Evolutionary conservation across 192 early-diverging fungal species (phyloP), one percentile per base, ranked within the genome.

Genomic region (Globomyces pollinis-pini): DNA sequence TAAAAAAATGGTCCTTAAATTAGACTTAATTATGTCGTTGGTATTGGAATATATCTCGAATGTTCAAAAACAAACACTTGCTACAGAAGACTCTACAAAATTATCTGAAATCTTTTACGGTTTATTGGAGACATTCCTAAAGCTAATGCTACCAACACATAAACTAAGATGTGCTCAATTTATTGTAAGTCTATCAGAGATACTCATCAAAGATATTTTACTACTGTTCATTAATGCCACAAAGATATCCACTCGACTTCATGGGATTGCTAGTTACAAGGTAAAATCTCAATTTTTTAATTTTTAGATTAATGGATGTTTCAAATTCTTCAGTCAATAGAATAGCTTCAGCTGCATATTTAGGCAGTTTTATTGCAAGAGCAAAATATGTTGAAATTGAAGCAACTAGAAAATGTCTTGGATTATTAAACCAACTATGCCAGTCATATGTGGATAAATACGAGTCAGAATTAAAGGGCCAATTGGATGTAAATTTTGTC

Each of bases 131-230:
- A 77, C 91, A 26, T 98, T 96, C 66, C 85, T 88, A 51, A 70
- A 79, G 18, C 76, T 80, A 1, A 77, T 95, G 21, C 64, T 96
- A 18, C 84, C 87, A 1, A 98, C 94, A 0, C 87, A 93, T 64
- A 87, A 87, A 58, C 88, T 89, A 38, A 84, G 91, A 30, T 91
- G 91, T 69, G 88, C 87, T 6, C 95, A 98, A 68, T 98, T 96
- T 54, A 59, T 95, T 21, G 65, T 91, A n/a, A n/a, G n/a, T n/a
- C n/a, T n/a, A n/a, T n/a, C n/a, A n/a, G n/a, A n/a, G n/a, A n/a
- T n/a, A n/a, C n/a, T n/a, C n/a, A n/a, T n/a, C n/a, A n/a, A n/a
- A n/a, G n/a, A n/a, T n/a, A n/a, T n/a, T n/a, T 23, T 98, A 96
- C 61, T 91, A 91, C 70, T 74, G 81, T 28, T 80, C 84, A 36